Evolutionary conservation across 2,329 filamentous ascomycete genomes (phyloP).

Genomic region (Trematosphaeria pertusa): DNA sequence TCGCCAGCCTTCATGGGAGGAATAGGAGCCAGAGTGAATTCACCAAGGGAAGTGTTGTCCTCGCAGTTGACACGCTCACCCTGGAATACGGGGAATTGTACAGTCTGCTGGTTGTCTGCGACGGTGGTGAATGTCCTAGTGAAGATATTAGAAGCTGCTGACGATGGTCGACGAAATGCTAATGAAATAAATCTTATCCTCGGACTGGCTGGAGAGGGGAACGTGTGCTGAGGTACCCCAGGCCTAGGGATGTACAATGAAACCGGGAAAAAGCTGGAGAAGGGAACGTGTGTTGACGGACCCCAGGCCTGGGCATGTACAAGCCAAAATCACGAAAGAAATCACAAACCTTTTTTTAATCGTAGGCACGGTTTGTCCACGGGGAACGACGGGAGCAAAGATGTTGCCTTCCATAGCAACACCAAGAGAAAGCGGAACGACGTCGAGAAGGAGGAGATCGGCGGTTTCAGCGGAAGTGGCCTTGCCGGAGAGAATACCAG

Average conservation of each 20-base stretch:
- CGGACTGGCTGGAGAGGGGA: no score
- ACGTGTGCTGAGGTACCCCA: no score
- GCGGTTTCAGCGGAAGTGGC: constrained; percentile 93
- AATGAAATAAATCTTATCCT: no score
- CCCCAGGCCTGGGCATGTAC: no score
- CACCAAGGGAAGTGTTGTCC: constrained; percentile 96
- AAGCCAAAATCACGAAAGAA: no score
- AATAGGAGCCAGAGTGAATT: constrained; percentile 93
- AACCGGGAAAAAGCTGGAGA: no score
- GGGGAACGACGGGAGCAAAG: constrained; percentile 88
- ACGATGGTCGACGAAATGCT: no score
- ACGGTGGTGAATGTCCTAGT: constrained; percentile 82
- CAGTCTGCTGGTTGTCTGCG: constrained; percentile 74
- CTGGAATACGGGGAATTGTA: constrained; percentile 93
- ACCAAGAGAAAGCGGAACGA: constrained; percentile 94
- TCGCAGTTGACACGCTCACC: constrained; percentile 98
- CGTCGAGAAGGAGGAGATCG: constrained; percentile 94
- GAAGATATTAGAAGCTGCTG: no score
- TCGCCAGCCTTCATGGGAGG: constrained; percentile 91
- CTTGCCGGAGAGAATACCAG: constrained; percentile 98
- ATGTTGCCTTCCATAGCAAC: constrained; percentile 99
- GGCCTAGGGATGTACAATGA: no score
- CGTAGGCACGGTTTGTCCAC: constrained; percentile 67
- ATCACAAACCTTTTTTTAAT: constrained; percentile 85
- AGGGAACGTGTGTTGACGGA: no score